Base-by-base conservation (phyloP, 1,139 yeast genomes). In the Kodamaea anthophila region DNA sequence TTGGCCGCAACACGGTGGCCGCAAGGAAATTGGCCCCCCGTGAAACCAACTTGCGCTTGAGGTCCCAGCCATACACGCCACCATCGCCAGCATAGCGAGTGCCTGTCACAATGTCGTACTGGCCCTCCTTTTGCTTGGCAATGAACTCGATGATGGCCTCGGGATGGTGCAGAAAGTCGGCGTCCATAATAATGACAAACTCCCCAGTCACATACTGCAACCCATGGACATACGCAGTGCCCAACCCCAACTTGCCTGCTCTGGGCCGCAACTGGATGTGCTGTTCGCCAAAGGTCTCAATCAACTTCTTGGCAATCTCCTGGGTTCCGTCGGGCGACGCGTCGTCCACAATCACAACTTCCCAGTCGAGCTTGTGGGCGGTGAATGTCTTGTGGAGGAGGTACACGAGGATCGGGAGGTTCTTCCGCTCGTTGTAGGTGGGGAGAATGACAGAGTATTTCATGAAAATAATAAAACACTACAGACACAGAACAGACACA, bases 51-150 rank as follows among this genome's bases (percentile, higher is more conserved):
- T 82, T 82, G 49, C 93, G 70, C 67, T 81, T 81, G 51, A 82
- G 70, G 49, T 82, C 88, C 93, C 93, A 82, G 19, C 93, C 93
- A 46, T 70, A 82, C 19, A 82, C 93, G 28, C 93, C 93, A 18
- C 93, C 93, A 43, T 81, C 64, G 9, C 88, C 88, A 12, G 83
- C 82, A 46, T 82, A 82, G 47, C 93, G 71, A 11, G 93, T 82
- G 30, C 93, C 93, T n/a, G 91, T 81, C 31, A 82, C 91, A 52
- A 82, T 81, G 47, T 82, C 93, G 47, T 59, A 80, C 55, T 81
- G 57, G 31, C 65, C 70, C 37, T 67, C 61, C 55, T 77, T 70
- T 51, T 82, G 93, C 51, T 77, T 75, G 34, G 70, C 71, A 44
- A 82, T 79, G 49, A 82, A 81, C 51, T 78, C 64, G 5, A 91